Evolutionary conservation across 108 stramenopile genomes (phyloP).

Genomic region (Skeletonema menzelii): DNA sequence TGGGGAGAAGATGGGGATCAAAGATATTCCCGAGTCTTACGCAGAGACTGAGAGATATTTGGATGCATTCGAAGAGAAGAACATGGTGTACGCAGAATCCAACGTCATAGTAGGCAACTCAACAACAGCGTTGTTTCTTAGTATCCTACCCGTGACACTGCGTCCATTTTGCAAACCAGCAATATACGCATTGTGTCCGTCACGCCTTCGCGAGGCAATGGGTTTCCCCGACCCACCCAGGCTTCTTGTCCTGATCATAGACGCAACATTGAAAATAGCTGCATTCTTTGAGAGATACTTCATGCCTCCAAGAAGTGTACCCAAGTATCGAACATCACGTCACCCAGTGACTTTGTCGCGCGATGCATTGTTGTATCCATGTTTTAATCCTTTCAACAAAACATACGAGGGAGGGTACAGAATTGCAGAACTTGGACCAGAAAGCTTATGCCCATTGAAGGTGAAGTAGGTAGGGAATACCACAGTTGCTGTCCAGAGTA

Average conservation of each 20-base stretch:
- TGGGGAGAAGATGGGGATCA: slow-evolving; percentile 22
- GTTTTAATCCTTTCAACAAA: slow-evolving; percentile 3
- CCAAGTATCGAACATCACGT: neutral
- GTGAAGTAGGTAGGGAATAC: too few species aligned
- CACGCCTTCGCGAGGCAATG: slow-evolving; percentile 20
- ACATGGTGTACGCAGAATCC: slow-evolving; percentile 13
- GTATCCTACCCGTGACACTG: slow-evolving; percentile 3
- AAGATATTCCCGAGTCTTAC: slow-evolving; percentile 8
- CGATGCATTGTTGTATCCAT: slow-evolving; percentile 1
- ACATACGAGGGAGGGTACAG: slow-evolving; percentile 3
- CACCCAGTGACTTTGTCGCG: neutral
- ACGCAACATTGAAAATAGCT: neutral
- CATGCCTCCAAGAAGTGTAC: neutral
- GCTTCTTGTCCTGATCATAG: neutral
- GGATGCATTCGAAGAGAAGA: slow-evolving; percentile 21
- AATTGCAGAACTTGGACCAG: slow-evolving; percentile 6
- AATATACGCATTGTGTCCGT: slow-evolving; percentile 16
- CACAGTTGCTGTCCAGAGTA: too few species aligned
- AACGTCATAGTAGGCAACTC: slow-evolving; percentile 18
- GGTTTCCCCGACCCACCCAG: slow-evolving; percentile 16
- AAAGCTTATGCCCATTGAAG: neutral
- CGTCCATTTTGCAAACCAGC: slow-evolving; percentile 11
- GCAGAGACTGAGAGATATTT: slow-evolving; percentile 16
- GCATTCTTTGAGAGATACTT: neutral
- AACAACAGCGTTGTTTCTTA: slow-evolving; percentile 13